Conservation (phyloP, 2,329 filamentous ascomycete genomes). For the Colletotrichum higginsianum region DNA sequence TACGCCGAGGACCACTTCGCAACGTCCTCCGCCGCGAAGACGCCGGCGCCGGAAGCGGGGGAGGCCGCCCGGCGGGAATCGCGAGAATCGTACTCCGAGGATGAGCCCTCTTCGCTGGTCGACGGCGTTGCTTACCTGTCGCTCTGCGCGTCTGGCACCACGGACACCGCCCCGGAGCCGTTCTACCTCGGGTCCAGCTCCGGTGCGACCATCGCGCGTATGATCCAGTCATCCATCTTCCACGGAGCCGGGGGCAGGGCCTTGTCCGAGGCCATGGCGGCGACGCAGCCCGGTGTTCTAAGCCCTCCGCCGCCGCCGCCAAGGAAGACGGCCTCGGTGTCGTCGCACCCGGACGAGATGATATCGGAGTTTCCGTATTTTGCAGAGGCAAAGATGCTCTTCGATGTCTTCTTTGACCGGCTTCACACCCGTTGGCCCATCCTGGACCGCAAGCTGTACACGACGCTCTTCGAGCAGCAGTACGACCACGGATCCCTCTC, state of each 20-base stretch:
- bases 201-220: slow-evolving; percentile 47
- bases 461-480: slow-evolving; percentile 43
- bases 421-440: slow-evolving; percentile 48
- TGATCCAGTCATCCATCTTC: slow-evolving; percentile 48
- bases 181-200: slow-evolving; percentile 49
- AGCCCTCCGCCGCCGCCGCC: slow-evolving; percentile 5
- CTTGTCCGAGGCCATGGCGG: slow-evolving; percentile 15
- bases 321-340: background rate
- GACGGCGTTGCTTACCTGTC: slow-evolving; percentile 48
- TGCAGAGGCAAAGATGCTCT: slow-evolving; percentile 43
- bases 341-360: slow-evolving; percentile 29
- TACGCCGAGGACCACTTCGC: slow-evolving; percentile 48
- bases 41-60: background rate
- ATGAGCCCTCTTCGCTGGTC: slow-evolving; percentile 44
- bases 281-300: background rate
- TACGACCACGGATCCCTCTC: slow-evolving; percentile 42
- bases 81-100: slow-evolving; percentile 41
- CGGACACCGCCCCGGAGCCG: slow-evolving; percentile 46
- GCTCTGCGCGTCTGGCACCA: slow-evolving; percentile 46
- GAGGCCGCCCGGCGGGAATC: slow-evolving; percentile 7
- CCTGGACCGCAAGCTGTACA: slow-evolving; percentile 45
- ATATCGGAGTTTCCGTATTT: slow-evolving; percentile 42
- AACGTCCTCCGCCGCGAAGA: background rate
- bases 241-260: slow-evolving; percentile 36
- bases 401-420: slow-evolving; percentile 47